Evolutionary conservation across 2,329 filamentous ascomycete species (phyloP).

Genomic region (Trichoderma atrobrunneum): DNA sequence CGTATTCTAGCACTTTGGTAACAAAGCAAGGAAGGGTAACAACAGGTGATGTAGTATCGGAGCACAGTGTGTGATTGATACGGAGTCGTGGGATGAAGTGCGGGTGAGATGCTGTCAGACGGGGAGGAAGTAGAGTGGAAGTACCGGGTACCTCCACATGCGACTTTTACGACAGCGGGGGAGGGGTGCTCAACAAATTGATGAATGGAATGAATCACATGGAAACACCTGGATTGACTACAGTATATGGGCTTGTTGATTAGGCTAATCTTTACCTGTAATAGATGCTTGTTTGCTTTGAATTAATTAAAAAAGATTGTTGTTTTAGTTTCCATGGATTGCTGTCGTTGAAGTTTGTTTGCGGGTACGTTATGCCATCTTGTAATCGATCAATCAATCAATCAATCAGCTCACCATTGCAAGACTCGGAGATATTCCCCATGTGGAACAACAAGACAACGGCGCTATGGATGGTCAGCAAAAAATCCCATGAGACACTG

Average conservation of each 20-base stretch:
- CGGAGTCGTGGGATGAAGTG: not conserved
- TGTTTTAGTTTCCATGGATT: not conserved
- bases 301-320: not conserved
- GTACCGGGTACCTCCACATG: not conserved
- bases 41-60: not conserved
- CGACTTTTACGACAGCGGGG: not conserved
- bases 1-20: no score
- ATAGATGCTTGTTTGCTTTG: not conserved
- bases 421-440: not conserved
- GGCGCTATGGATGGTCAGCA: not conserved
- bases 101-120: constrained; percentile 3
- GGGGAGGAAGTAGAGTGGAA: not conserved
- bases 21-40: not conserved
- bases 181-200: not conserved
- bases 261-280: not conserved
- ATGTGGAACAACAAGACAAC: not conserved
- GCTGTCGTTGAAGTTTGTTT: not conserved
- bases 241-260: not conserved
- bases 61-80: not conserved
- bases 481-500: not conserved
- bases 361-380: not conserved
- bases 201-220: not conserved
- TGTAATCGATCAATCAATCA: not conserved
- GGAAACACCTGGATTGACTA: not conserved
- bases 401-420: not conserved